Evolutionary conservation across 805 yeast genomes (phyloP), one percentile per base, ranked within the genome.

Genomic region (Deakozyma indianensis): DNA sequence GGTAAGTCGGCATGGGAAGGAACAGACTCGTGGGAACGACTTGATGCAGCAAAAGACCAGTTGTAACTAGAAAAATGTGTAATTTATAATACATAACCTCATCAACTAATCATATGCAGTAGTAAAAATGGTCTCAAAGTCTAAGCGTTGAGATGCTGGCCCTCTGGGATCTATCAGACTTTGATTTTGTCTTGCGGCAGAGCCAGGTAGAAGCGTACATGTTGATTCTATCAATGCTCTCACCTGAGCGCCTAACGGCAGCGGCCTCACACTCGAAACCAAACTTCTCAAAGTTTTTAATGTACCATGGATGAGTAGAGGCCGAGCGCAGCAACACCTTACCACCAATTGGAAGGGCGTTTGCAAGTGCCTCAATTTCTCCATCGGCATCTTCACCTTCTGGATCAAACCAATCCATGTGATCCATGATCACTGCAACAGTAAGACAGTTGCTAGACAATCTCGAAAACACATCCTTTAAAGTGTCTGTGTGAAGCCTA

Each of bases 201-300:
- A 84, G 75, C 94, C 94, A 83, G 1, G 94, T 83, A 2, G 90
- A 80, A 2, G 94, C 92, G 59, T 83, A 83, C 94, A 83, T 83
- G 62, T 84, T 83, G 51, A 78, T 81, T 51, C 94, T 70, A 60
- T 83, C 94, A 59, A 83, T 83, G 47, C 82, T 68, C 45, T 67
- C 64, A 5, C 84, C 84, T 20, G 78, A 61, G 45, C 64, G 60
- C 62, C 94, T 73, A 21, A 78, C 69, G 15, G 79, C 88, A 18
- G 80, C 90, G 14, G 90, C 73, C 47, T 71, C 68, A 61, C 88
- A 80, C 41, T 55, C 60, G 60, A 81, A 83, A 0, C 94, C 94
- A 47, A 68, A 66, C 42, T 64, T 63, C 61, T 83, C 85, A 60
- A 82, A 83, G 21, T 72, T 74, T 45, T 66, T 63, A 50, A 83